Evolutionary conservation across 2,329 filamentous ascomycete genomes (phyloP).

Genomic region (Ophidiomyces ophidiicola): DNA sequence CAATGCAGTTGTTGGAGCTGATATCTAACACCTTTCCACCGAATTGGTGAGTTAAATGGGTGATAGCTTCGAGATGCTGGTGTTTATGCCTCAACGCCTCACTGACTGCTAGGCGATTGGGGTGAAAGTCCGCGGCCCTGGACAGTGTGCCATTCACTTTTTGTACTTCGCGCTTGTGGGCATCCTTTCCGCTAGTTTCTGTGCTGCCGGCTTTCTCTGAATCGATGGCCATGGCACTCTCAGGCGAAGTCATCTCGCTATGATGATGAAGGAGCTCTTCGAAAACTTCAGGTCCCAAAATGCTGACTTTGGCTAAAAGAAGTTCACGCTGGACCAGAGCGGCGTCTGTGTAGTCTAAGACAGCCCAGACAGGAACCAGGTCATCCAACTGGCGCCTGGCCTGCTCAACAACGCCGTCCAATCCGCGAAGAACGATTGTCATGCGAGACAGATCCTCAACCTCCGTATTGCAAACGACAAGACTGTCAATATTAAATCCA

Average conservation of each 20-base stretch:
- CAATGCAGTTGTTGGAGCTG: slow-evolving; percentile 95
- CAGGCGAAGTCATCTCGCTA: slow-evolving; percentile 61
- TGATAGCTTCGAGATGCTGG: slow-evolving; percentile 91
- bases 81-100: slow-evolving; percentile 93
- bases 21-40: slow-evolving; percentile 96
- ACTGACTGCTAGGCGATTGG: slow-evolving; percentile 69
- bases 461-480: slow-evolving; percentile 96
- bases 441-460: slow-evolving; percentile 94
- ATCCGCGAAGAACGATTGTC: slow-evolving; percentile 94
- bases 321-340: slow-evolving; percentile 93
- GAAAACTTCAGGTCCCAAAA: slow-evolving; percentile 93
- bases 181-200: slow-evolving; percentile 11
- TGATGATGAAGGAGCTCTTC: slow-evolving; percentile 94
- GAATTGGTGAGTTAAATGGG: slow-evolving; percentile 93
- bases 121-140: slow-evolving; percentile 61
- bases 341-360: slow-evolving; percentile 86
- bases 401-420: slow-evolving; percentile 85
- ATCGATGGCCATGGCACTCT: slow-evolving; percentile 28
- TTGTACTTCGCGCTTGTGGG: slow-evolving; percentile 29
- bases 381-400: slow-evolving; percentile 91
- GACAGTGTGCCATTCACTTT: slow-evolving; percentile 23
- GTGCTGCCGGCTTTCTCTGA: slow-evolving; percentile 13
- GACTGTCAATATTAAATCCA: slow-evolving; percentile 97
- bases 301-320: slow-evolving; percentile 90
- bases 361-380: slow-evolving; percentile 94